Evolutionary conservation across 2,329 filamentous ascomycete species (phyloP), one percentile per base, ranked within the genome.

Genomic region (Trichophyton mentagrophytes): DNA sequence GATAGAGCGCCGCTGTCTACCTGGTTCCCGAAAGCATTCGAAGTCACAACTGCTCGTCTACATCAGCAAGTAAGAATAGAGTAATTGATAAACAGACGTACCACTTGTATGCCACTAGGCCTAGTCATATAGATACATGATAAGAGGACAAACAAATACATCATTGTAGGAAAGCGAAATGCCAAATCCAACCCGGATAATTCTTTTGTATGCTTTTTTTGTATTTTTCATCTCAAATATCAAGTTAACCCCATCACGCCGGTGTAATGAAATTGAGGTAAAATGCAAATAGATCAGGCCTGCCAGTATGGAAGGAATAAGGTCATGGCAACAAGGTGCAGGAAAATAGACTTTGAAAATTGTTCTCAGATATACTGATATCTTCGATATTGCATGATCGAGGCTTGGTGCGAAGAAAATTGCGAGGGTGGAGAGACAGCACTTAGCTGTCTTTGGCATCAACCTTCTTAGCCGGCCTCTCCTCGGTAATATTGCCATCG

Each of bases 391-490:
- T 11, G 27, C 5, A 27, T 9, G 33, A 33, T 13, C 33, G 27
- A 55, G 11, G 51, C 51, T 15, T 15, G 9, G 7, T 15, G 22
- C 15, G 55, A 56, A 56, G 17, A 5, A 1, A 27, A n/a, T 44
- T 6, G 25, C 40, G 15, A 17, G 36, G 9, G 8, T 1, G 38
- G 8, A 27, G n/a, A 22, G 33, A 56, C 9, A 25, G 49, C 36
- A 13, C 27, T 69, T 70, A 74, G 38, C 60, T 65, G 65, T 75
- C 72, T 69, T 77, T 77, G 59, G 69, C 66, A 66, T 79, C 78
- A 44, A 77, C 72, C 69, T 80, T 80, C 71, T 80, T 80, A 25
- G 73, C 67, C 20, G 75, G 73, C 61, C 70, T 72, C 40, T 74
- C 73, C 15, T 69, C 71, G 36, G 69, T 72, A 55, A 64, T 65